Evolutionary conservation across 2,329 filamentous ascomycete species (phyloP).

Genomic region (Trichoderma citrinoviride): DNA sequence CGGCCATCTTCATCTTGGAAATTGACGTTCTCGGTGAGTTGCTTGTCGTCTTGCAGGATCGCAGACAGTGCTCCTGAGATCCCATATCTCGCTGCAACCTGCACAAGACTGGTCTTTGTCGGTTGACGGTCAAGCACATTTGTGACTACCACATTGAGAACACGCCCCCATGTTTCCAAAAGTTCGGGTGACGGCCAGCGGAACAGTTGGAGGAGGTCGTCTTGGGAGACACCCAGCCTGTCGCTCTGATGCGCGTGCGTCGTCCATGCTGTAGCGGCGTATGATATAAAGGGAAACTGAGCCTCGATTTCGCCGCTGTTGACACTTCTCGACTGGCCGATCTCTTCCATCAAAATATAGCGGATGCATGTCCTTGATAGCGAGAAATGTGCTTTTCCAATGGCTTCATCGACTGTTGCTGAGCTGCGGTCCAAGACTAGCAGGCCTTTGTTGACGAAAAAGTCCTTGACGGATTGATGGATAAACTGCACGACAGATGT

Average conservation of each 20-base stretch:
- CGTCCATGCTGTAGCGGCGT: constrained; percentile 16
- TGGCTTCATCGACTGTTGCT: background rate
- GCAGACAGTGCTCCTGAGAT: background rate
- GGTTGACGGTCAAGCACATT: background rate
- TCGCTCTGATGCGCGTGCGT: constrained; percentile 13
- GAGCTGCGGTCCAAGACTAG: constrained; percentile 18
- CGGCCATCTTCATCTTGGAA: background rate
- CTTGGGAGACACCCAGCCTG: background rate
- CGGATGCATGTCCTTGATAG: constrained; percentile 30
- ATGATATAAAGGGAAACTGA: background rate
- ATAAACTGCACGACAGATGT: constrained; percentile 33
- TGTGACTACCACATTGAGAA: too few species aligned
- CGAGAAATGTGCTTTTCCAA: constrained; percentile 24
- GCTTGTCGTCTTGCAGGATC: background rate
- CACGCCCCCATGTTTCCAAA: accelerated
- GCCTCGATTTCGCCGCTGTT: accelerated
- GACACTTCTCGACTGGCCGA: background rate
- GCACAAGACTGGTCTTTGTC: background rate
- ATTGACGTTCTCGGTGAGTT: background rate
- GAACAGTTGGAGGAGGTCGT: background rate
- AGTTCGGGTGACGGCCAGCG: background rate
- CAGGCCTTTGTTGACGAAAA: constrained; percentile 30
- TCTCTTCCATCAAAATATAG: constrained; percentile 29
- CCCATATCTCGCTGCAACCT: background rate
- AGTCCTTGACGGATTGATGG: constrained; percentile 37